phyloP scores from a whole-genome alignment of 352 stramenopile genomes.

The Phytophthora foliorum region DNA sequence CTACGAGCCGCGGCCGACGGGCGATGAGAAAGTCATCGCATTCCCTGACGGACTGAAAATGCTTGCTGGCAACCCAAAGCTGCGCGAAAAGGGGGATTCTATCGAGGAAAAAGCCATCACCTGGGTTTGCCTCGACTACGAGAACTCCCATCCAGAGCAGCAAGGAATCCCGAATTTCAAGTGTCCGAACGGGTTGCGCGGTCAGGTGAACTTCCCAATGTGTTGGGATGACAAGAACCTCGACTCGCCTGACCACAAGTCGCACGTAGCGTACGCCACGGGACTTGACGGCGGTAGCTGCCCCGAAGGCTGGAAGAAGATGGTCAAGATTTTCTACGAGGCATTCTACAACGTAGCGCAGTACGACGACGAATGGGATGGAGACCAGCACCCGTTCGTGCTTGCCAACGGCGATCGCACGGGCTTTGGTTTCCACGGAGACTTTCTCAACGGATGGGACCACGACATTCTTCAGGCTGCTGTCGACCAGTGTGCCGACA shows the following conservation, averaged over 20 bases:
- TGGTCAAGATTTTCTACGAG: slow-evolving; percentile 73
- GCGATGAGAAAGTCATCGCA: slow-evolving; percentile 49
- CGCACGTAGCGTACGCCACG: slow-evolving; percentile 57
- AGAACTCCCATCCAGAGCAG: slow-evolving; percentile 50
- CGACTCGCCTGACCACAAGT: slow-evolving; percentile 62
- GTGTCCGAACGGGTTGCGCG: slow-evolving; percentile 53
- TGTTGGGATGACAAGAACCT: slow-evolving; percentile 60
- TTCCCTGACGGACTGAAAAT: slow-evolving; percentile 62
- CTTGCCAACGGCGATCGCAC: slow-evolving; percentile 58
- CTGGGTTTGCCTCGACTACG: slow-evolving; percentile 60
- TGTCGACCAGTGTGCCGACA: slow-evolving; percentile 52
- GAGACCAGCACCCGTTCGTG: slow-evolving; percentile 60
- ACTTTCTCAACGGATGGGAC: slow-evolving; percentile 67
- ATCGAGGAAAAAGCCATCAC: slow-evolving; percentile 56
- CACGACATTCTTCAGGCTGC: slow-evolving; percentile 52
- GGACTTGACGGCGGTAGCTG: slow-evolving; percentile 52
- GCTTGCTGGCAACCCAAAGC: slow-evolving; percentile 49
- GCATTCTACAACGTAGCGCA: slow-evolving; percentile 60
- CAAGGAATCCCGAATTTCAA: slow-evolving; percentile 57
- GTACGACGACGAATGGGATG: slow-evolving; percentile 59
- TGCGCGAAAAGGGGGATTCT: slow-evolving; percentile 42
- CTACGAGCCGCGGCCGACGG: slow-evolving; percentile 47
- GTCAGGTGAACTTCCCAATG: slow-evolving; percentile 69
- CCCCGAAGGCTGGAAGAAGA: slow-evolving; percentile 54
- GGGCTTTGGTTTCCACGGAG: slow-evolving; percentile 59